These are phyloP conservation scores for Backusella morwellensis DNA, from an alignment of 192 early-diverging fungal species.

Conservation along the genomic window DNA sequence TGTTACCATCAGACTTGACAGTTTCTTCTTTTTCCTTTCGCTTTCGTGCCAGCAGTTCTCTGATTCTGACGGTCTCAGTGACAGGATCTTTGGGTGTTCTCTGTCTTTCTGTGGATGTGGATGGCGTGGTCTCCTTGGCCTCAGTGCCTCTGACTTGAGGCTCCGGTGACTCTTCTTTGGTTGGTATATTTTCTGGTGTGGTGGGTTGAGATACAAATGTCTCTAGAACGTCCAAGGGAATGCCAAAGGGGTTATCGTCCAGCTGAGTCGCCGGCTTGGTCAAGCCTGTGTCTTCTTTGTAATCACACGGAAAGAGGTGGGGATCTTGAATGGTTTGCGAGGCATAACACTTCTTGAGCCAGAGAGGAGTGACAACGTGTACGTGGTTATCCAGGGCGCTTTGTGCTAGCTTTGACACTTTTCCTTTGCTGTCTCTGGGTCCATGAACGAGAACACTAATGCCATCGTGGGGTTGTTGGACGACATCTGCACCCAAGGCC, in stretches of 20 bases:
- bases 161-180: background rate
- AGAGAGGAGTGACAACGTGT: background rate
- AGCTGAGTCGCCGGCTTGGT: background rate
- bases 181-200: background rate
- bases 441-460: background rate
- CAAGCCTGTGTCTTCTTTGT: background rate
- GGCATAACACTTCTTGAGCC: background rate
- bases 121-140: background rate
- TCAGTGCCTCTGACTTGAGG: background rate
- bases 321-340: background rate
- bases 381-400: background rate
- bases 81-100: background rate
- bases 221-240: background rate
- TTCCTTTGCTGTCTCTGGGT: background rate
- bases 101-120: no score
- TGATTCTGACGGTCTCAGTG: background rate
- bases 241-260: conserved; percentile 1
- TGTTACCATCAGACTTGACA: background rate
- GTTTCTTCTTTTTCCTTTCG: background rate
- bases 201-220: background rate
- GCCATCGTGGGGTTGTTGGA: background rate
- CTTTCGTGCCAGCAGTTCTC: background rate
- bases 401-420: background rate
- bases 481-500: background rate
- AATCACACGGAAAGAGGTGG: background rate